Evolutionary conservation across 768 basidiomycete species (phyloP), one percentile per base, ranked within the genome.

Genomic region (Rhodocollybia butyracea): DNA sequence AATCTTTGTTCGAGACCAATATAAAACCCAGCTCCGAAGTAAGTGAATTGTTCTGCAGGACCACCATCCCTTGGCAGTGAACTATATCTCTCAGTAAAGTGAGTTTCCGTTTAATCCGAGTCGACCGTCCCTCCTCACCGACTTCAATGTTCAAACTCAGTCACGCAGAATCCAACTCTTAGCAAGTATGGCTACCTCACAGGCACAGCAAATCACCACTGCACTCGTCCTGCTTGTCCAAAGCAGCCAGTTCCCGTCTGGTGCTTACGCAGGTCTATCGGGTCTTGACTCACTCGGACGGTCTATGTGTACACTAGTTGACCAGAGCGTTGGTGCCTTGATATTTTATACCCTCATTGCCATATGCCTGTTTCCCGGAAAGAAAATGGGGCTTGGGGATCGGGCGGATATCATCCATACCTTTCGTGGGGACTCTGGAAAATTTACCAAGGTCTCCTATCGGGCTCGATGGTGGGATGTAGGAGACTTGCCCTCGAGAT

Each of bases 341-440:
- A 26, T 54, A 8, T 24, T 46, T 22, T 54, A 46, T 24, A 43
- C 42, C 3, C 43, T 46, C 5, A 3, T 46, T 13, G 34, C n/a
- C n/a, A n/a, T n/a, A 38, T 32, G 42, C 36, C 13, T 46, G 30
- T 43, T 54, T 21, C 17, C 51, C 27, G 7, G 34, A 53, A n/a
- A n/a, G 15, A 24, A 46, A 32, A 19, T 46, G 17, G 21, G 21
- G 7, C 31, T 54, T 34, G 15, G 43, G 43, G 53, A 27, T 5
- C 53, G 53, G 12, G 38, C 46, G 30, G 32, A 45, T 17, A 15
- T 54, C 27, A 36, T 54, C n/a, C 53, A 54, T 26, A 45, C 53
- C 1, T 36, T 19, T n/a, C 13, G 53, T 21, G 29, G 24, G 8
- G 43, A 42, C 26, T 17, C 53, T 8, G 7, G 6, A 11, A 41